Percentiles rank a stretch among this genome's conserved stretches.
phyloP scores from a whole-genome alignment of 805 yeast genomes.

The Lipomyces kockii region DNA sequence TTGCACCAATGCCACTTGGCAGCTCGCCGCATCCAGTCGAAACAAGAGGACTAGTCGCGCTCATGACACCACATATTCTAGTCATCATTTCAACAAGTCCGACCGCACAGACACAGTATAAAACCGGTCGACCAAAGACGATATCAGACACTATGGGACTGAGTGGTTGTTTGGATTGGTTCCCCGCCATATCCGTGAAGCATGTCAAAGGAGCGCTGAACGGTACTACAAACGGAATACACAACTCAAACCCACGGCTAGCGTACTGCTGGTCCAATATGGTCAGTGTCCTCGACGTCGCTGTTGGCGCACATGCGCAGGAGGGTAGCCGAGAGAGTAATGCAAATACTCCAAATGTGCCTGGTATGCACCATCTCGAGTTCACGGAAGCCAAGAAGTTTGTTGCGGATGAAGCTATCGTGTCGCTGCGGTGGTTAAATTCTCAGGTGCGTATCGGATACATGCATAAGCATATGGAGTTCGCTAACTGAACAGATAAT shows the following conservation, averaged over 20 bases:
- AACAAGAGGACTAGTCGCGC: constrained; percentile 61
- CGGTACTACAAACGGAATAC: constrained; percentile 12
- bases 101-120: constrained; percentile 57
- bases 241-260: constrained; percentile 51
- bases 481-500: constrained; percentile 43
- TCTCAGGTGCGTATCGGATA: constrained; percentile 38
- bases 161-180: constrained; percentile 64
- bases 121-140: constrained; percentile 54
- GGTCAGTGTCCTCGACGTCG: constrained; percentile 59
- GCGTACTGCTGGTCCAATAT: constrained; percentile 74
- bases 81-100: constrained; percentile 61
- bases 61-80: constrained; percentile 58
- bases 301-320: constrained; percentile 5
- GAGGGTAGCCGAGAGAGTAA: constrained; percentile 38
- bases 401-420: constrained; percentile 55
- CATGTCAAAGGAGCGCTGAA: constrained; percentile 22
- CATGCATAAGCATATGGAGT: neutral
- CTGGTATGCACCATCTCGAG: constrained; percentile 39
- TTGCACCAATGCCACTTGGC: constrained; percentile 65
- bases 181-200: constrained; percentile 53
- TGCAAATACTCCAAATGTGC: constrained; percentile 41
- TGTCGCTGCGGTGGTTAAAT: constrained; percentile 63
- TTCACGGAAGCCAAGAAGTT: constrained; percentile 52
- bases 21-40: constrained; percentile 60
- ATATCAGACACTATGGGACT: constrained; percentile 41